These are phyloP conservation scores for Aquilaria sinensis DNA, from an alignment of 345 rosid species.

Conservation along the genomic window DNA sequence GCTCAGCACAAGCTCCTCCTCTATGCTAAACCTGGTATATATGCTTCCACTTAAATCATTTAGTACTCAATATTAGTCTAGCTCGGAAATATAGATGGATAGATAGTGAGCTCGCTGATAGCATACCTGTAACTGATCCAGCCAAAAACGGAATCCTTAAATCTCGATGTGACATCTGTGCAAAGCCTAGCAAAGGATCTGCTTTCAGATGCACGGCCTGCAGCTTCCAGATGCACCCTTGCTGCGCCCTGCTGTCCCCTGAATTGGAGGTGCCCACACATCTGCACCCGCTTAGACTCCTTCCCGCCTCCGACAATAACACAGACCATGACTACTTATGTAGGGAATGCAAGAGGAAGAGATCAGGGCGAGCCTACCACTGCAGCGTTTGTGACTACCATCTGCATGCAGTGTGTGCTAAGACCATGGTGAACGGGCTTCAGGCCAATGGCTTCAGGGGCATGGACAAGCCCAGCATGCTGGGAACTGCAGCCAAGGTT, in stretches of 20 bases:
- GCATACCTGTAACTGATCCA: slow-evolving; percentile 4
- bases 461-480: slow-evolving; percentile 37
- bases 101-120: background rate
- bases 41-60: background rate
- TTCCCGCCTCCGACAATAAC: slow-evolving; percentile 17
- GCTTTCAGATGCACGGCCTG: slow-evolving; percentile 64
- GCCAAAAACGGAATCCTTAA: slow-evolving; percentile 62
- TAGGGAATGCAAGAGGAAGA: slow-evolving; percentile 60
- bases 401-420: slow-evolving; percentile 81
- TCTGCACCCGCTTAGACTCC: slow-evolving; percentile 48
- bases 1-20: slow-evolving; percentile 54
- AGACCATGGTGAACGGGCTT: slow-evolving; percentile 69
- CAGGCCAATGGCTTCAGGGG: slow-evolving; percentile 41
- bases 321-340: slow-evolving; percentile 29
- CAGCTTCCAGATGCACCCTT: slow-evolving; percentile 76
- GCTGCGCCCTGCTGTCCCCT: slow-evolving; percentile 69
- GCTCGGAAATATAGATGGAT: background rate
- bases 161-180: slow-evolving; percentile 70
- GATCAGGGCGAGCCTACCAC: slow-evolving; percentile 59
- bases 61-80: background rate
- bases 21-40: slow-evolving; percentile 54
- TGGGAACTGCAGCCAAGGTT: slow-evolving; percentile 51
- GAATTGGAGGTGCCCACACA: slow-evolving; percentile 43
- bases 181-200: slow-evolving; percentile 57
- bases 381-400: slow-evolving; percentile 72